Conservation (phyloP, 257 asterid genomes). For the Penstemon davidsonii region DNA sequence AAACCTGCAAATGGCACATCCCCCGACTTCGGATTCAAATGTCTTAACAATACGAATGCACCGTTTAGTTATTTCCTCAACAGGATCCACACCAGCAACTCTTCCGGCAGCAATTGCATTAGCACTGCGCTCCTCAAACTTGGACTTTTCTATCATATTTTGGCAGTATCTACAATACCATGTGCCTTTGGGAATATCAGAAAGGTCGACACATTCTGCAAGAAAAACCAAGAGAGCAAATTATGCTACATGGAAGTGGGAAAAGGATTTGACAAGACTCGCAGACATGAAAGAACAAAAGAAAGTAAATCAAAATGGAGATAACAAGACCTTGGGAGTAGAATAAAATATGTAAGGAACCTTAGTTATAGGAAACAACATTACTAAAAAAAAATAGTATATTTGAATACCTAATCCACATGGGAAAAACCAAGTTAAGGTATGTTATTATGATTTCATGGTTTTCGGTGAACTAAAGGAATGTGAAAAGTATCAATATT, state of each 20-base stretch:
- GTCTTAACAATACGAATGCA: conserved; percentile 73
- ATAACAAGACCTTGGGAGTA: conserved; percentile 9
- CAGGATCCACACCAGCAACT: conserved; percentile 72
- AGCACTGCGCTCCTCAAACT: conserved; percentile 50
- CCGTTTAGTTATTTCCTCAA: conserved; percentile 69
- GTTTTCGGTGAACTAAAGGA: background rate
- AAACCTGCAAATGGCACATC: conserved; percentile 92
- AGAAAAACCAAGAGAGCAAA: conserved; percentile 19
- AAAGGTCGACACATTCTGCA: conserved; percentile 69
- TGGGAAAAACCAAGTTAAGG: conserved; percentile 2
- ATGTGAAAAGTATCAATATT: conserved; percentile 10
- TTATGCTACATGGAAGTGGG: conserved; percentile 18
- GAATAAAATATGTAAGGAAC: conserved; percentile 1
- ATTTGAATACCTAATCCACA: conserved; percentile 24
- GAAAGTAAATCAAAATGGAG: conserved; percentile 10
- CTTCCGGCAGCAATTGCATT: conserved; percentile 96
- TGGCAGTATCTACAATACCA: conserved; percentile 80
- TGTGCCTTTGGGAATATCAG: conserved; percentile 55
- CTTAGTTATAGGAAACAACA: background rate
- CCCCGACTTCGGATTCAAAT: conserved; percentile 54
- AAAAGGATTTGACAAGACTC: conserved; percentile 11
- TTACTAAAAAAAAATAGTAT: conserved; percentile 1
- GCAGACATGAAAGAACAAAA: background rate
- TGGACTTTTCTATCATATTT: conserved; percentile 58
- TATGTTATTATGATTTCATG: background rate